Percentiles rank a stretch among this genome's conserved stretches.
These are phyloP conservation scores for Lasiodiplodia gonubiensis DNA, from an alignment of 2,329 filamentous ascomycete genomes.

Conservation along the genomic window DNA sequence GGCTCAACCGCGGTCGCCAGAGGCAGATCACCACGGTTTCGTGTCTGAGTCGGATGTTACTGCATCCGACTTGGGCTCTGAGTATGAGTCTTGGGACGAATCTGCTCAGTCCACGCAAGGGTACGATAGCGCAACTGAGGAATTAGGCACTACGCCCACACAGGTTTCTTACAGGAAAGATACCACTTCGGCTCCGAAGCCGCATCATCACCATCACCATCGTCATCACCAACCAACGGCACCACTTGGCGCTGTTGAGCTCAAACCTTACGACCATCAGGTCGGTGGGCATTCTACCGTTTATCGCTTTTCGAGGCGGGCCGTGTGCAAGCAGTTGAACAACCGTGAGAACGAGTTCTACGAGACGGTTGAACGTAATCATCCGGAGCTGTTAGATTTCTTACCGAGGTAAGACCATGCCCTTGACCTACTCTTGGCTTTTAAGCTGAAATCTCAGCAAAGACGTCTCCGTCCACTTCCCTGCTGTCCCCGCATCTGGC, in stretches of 20 bases:
- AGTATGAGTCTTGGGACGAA: slow-evolving; percentile 49
- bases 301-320: slow-evolving; percentile 92
- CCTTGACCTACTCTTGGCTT: slow-evolving; percentile 34
- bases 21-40: slow-evolving; percentile 36
- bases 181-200: slow-evolving; percentile 33
- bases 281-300: slow-evolving; percentile 96
- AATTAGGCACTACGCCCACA: slow-evolving; percentile 51
- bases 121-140: slow-evolving; percentile 60
- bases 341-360: slow-evolving; percentile 99
- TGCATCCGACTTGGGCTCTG: slow-evolving; percentile 47
- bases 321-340: slow-evolving; percentile 97
- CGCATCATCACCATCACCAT: slow-evolving; percentile 40
- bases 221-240: slow-evolving; percentile 49
- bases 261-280: slow-evolving; percentile 97
- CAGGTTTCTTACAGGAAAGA: slow-evolving; percentile 30
- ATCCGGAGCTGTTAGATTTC: slow-evolving; percentile 88
- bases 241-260: slow-evolving; percentile 87
- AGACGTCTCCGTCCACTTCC: slow-evolving; percentile 34
- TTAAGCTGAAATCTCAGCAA: slow-evolving; percentile 50
- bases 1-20: slow-evolving; percentile 46
- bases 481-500: slow-evolving; percentile 13
- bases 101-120: slow-evolving; percentile 52
- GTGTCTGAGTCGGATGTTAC: slow-evolving; percentile 32
- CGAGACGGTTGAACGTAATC: slow-evolving; percentile 89
- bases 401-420: slow-evolving; percentile 68